phyloP scores from a whole-genome alignment of 345 rosid species.

The Syzygium oleosum region DNA sequence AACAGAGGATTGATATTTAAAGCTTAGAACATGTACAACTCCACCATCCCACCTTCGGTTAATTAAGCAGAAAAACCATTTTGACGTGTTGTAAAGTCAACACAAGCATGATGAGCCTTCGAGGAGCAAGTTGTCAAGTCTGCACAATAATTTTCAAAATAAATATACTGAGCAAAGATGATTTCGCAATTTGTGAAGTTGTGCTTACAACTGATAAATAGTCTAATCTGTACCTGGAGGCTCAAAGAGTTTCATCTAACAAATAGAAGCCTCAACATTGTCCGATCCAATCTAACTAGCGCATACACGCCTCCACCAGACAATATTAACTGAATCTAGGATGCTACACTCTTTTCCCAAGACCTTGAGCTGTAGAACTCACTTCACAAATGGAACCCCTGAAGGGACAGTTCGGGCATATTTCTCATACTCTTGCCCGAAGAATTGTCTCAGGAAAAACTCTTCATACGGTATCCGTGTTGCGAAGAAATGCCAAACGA shows the following conservation, averaged over 20 bases:
- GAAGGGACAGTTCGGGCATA: constrained; percentile 11
- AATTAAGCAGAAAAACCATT: neutral
- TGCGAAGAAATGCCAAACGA: constrained; percentile 21
- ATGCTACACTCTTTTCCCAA: neutral
- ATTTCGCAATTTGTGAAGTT: neutral
- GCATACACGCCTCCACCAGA: no score
- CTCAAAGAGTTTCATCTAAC: neutral
- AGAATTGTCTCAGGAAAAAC: constrained; percentile 9
- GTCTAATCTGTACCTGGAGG: neutral
- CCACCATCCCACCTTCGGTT: neutral
- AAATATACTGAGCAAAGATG: neutral
- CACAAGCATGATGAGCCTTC: neutral
- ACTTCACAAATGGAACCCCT: constrained; percentile 14
- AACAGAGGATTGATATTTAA: neutral
- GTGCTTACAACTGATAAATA: neutral
- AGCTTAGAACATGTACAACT: neutral
- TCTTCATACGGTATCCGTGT: constrained; percentile 10
- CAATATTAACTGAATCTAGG: neutral
- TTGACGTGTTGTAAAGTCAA: neutral
- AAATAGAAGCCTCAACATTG: neutral
- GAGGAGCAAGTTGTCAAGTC: neutral
- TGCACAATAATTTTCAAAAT: neutral
- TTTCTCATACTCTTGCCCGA: neutral
- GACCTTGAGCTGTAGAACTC: neutral
- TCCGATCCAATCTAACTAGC: neutral